Conservation (phyloP, 2,329 filamentous ascomycete species). For the Xylaria sp. region DNA sequence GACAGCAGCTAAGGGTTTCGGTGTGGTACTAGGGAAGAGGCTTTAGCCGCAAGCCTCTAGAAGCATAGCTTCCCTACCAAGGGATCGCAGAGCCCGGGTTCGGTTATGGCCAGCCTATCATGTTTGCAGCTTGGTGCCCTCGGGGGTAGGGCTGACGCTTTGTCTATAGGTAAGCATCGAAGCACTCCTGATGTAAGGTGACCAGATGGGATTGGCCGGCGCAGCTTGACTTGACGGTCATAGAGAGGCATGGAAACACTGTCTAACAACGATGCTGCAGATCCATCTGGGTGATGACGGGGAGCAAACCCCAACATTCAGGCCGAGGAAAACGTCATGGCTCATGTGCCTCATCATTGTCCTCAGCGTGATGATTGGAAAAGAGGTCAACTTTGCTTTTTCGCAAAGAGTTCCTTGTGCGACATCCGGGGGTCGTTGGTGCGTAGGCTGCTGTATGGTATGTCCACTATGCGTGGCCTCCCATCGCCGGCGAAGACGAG, state of each 20-base stretch:
- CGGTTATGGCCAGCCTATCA: constrained; percentile 15
- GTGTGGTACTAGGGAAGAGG: constrained; percentile 14
- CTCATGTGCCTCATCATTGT: constrained; percentile 8
- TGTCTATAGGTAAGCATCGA: constrained; percentile 21
- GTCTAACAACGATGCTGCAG: constrained; percentile 17
- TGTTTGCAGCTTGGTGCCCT: constrained; percentile 8
- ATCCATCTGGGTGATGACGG: constrained; percentile 9
- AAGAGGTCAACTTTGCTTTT: constrained; percentile 6
- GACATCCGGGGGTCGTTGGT: constrained; percentile 16
- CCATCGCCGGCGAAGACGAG: constrained; percentile 19
- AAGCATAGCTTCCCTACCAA: constrained; percentile 12
- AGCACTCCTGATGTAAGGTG: constrained; percentile 10
- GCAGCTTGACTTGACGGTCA: constrained; percentile 5
- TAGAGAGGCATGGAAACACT: neutral
- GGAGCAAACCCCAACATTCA: constrained; percentile 6
- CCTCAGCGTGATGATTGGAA: constrained; percentile 9
- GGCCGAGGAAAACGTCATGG: constrained; percentile 14
- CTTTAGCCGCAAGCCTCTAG: constrained; percentile 11
- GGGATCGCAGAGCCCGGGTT: constrained; percentile 10
- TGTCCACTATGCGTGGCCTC: constrained; percentile 24
- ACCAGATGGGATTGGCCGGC: constrained; percentile 20
- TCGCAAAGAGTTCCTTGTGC: constrained; percentile 16
- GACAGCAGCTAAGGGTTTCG: constrained; percentile 21
- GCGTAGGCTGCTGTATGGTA: constrained; percentile 24
- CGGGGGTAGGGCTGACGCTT: constrained; percentile 28